Conservation (phyloP, 2,329 filamentous ascomycete species). For the Xylaria sp. region DNA sequence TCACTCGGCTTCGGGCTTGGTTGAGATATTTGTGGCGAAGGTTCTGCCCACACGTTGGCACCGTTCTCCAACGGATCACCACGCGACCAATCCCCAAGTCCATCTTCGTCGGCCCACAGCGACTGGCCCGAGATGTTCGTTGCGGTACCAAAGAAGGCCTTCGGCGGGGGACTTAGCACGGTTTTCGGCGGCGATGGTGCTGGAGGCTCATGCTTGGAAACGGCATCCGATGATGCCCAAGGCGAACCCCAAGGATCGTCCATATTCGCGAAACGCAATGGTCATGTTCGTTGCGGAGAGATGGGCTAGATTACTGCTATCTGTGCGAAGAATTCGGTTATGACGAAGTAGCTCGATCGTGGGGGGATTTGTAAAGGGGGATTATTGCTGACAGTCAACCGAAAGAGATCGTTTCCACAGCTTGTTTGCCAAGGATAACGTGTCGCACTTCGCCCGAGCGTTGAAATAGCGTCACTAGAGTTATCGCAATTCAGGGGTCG, state of each 20-base stretch:
- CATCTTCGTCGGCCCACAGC: constrained; percentile 46
- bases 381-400: constrained; percentile 8
- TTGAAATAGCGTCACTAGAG: constrained; percentile 10
- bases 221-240: constrained; percentile 53
- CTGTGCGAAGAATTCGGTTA: constrained; percentile 8
- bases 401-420: constrained; percentile 6
- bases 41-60: constrained; percentile 34
- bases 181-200: constrained; percentile 37
- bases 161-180: constrained; percentile 46
- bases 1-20: constrained; percentile 37
- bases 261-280: constrained; percentile 47
- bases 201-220: constrained; percentile 36
- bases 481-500: constrained; percentile 22
- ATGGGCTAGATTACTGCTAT: constrained; percentile 3
- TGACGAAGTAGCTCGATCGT: constrained; percentile 9
- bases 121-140: constrained; percentile 39
- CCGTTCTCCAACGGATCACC: constrained; percentile 32
- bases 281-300: constrained; percentile 33
- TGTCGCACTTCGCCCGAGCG: constrained; percentile 13
- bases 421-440: constrained; percentile 14
- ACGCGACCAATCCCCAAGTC: constrained; percentile 43
- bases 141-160: constrained; percentile 44
- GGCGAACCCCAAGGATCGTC: constrained; percentile 67
- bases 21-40: constrained; percentile 33
- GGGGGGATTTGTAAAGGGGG: constrained; percentile 2